These are phyloP conservation scores for Craspedostauros australis DNA, from an alignment of 108 stramenopile genomes.

Conservation along the genomic window DNA sequence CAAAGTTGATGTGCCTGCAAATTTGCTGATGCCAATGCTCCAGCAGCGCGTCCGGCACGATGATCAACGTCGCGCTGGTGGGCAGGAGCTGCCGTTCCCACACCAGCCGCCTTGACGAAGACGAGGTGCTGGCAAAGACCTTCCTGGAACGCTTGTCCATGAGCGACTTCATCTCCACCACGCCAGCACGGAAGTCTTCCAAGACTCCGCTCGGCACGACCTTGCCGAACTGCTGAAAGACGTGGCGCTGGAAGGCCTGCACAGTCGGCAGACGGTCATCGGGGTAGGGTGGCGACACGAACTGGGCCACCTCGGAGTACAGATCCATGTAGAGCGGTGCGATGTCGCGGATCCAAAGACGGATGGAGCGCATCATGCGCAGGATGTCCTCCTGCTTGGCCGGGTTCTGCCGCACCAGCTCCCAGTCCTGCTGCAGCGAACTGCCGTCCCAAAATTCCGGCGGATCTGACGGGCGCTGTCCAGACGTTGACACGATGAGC, in stretches of 20 bases:
- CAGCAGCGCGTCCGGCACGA: constrained; percentile 70
- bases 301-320: no score
- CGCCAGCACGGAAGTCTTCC: no score
- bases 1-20: constrained; percentile 36
- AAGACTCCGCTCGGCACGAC: no score
- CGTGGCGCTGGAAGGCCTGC: no score
- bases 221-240: no score
- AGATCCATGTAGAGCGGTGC: no score
- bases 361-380: no score
- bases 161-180: constrained; percentile 26
- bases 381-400: no score
- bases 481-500: constrained; percentile 37
- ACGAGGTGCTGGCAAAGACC: constrained; percentile 21
- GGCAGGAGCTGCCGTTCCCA: constrained; percentile 52
- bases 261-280: no score
- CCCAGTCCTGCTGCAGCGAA: constrained; percentile 13
- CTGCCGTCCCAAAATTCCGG: constrained; percentile 37
- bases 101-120: constrained; percentile 22
- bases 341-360: no score
- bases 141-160: constrained; percentile 39
- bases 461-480: constrained; percentile 27
- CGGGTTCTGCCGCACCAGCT: constrained; percentile 37
- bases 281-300: no score
- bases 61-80: constrained; percentile 49
- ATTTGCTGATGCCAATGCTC: constrained; percentile 79